Percentiles rank a stretch among this genome's conserved stretches.
Evolutionary conservation across 768 basidiomycete genomes (phyloP).

Genomic region (Collybiopsis confluens): DNA sequence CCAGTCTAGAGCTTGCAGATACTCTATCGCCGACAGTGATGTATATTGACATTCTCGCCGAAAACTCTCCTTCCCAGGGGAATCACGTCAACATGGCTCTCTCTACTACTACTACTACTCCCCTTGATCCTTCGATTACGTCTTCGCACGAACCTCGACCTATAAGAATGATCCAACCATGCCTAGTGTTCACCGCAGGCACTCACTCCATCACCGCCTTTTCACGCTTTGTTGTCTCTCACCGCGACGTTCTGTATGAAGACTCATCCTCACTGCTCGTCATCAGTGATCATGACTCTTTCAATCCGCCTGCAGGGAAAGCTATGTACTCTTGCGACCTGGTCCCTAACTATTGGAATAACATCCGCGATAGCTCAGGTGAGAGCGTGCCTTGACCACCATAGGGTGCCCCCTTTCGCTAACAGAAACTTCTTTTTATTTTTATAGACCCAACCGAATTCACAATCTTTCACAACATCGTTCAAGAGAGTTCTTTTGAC

Average conservation of each 20-base stretch:
- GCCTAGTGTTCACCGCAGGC: conserved; percentile 56
- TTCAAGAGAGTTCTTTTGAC: conserved; percentile 18
- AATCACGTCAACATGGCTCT: conserved; percentile 9
- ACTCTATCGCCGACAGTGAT: conserved; percentile 28
- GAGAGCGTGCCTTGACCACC: conserved; percentile 6
- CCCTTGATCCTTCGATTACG: conserved; percentile 23
- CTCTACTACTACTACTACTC: too few species aligned
- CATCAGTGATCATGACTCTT: conserved; percentile 14
- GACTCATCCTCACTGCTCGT: conserved; percentile 23
- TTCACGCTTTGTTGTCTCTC: neutral
- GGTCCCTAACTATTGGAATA: conserved; percentile 65
- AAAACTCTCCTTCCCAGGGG: conserved; percentile 12
- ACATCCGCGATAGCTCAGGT: conserved; percentile 54
- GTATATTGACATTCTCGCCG: conserved; percentile 44
- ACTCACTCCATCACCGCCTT: conserved; percentile 29
- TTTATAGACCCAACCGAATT: conserved; percentile 59
- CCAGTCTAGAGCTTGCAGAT: neutral
- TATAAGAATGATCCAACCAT: conserved; percentile 59
- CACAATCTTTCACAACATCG: conserved; percentile 63
- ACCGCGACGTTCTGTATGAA: neutral
- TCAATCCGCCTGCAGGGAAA: conserved; percentile 19
- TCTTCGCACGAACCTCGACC: conserved; percentile 43
- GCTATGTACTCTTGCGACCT: conserved; percentile 57
- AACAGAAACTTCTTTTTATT: neutral
- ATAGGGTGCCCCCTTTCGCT: too few species aligned